phyloP scores from a whole-genome alignment of 2,329 filamentous ascomycete genomes.

The Apiospora hydei region DNA sequence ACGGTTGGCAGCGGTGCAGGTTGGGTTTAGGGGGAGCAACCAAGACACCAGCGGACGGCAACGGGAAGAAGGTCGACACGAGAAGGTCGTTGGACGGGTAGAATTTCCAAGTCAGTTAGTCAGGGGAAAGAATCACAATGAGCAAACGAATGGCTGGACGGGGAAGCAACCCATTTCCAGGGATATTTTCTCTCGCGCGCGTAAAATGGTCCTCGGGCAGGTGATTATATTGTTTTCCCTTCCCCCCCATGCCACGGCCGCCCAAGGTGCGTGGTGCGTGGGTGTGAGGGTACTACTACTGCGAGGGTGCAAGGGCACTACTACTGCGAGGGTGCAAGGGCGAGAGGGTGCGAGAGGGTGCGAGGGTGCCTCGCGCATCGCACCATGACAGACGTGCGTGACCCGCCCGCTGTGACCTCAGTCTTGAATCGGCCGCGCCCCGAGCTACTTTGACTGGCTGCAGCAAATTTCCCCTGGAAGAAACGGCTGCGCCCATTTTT shows the following conservation, averaged over 20 bases:
- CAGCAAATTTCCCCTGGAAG: slow-evolving; percentile 22
- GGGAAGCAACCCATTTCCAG: slow-evolving; percentile 20
- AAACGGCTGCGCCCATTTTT: slow-evolving; percentile 22
- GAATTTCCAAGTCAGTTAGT: not conserved
- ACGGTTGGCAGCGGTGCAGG: slow-evolving; percentile 7
- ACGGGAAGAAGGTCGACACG: not conserved
- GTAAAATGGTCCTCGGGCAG: slow-evolving; percentile 19
- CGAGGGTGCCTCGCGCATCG: not conserved
- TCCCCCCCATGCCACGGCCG: not conserved
- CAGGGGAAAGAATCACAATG: slow-evolving; percentile 22
- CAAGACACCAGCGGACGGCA: slow-evolving; percentile 8
- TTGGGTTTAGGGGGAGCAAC: slow-evolving; percentile 18
- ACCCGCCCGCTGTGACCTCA: slow-evolving; percentile 24
- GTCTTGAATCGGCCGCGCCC: slow-evolving; percentile 23
- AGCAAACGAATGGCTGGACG: slow-evolving; percentile 21
- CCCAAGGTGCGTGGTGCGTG: not conserved
- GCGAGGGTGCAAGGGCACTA: too few species aligned
- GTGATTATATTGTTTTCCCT: slow-evolving; percentile 22
- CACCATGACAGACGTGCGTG: slow-evolving; percentile 19
- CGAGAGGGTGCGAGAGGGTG: too few species aligned
- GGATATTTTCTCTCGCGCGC: slow-evolving; percentile 22
- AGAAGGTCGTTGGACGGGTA: slow-evolving; percentile 7
- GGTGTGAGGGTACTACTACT: too few species aligned
- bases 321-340: too few species aligned
- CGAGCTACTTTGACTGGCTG: slow-evolving; percentile 21